A percentile compares a stretch with the other conserved stretches of the same genome.
phyloP scores from a whole-genome alignment of 148 eudicot genomes.

The Rhododendron ferrugineum region DNA sequence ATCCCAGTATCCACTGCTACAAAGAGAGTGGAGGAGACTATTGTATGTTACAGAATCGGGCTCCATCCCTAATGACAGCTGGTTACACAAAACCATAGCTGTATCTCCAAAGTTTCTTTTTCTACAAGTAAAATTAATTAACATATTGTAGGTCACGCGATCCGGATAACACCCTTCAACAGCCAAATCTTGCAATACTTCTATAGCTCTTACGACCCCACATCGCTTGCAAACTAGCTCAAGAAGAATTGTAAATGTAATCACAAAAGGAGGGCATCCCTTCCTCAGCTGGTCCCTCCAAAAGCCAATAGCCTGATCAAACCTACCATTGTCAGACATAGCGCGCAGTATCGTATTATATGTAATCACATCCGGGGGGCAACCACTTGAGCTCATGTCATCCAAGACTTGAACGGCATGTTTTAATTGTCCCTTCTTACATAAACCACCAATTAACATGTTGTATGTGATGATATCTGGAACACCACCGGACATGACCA shows the following conservation, averaged over 20 bases:
- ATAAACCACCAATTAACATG: constrained; percentile 72
- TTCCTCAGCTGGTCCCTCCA: constrained; percentile 79
- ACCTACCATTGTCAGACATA: constrained; percentile 42
- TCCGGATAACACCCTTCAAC: constrained; percentile 85
- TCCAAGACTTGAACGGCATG: constrained; percentile 54
- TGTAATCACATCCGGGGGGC: constrained; percentile 69
- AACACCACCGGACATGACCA: constrained; percentile 88
- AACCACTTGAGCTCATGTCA: constrained; percentile 74
- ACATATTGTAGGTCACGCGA: constrained; percentile 56
- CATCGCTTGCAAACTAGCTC: constrained; percentile 49
- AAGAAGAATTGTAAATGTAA: constrained; percentile 54
- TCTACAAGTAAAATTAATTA: constrained; percentile 52
- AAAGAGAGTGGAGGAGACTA: constrained; percentile 67
- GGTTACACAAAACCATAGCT: constrained; percentile 37
- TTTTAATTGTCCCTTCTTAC: constrained; percentile 50
- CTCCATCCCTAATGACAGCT: constrained; percentile 57
- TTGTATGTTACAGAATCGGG: constrained; percentile 68
- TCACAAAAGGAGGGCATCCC: constrained; percentile 70
- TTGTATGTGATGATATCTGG: constrained; percentile 86
- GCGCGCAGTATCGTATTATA: constrained; percentile 64
- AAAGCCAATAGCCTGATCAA: constrained; percentile 54
- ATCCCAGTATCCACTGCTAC: constrained; percentile 48
- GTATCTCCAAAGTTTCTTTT: constrained; percentile 41
- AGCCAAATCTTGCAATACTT: constrained; percentile 65
- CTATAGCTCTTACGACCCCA: constrained; percentile 54